phyloP scores from a whole-genome alignment of 2,329 filamentous ascomycete species.

The Hypomyces rosellus region DNA sequence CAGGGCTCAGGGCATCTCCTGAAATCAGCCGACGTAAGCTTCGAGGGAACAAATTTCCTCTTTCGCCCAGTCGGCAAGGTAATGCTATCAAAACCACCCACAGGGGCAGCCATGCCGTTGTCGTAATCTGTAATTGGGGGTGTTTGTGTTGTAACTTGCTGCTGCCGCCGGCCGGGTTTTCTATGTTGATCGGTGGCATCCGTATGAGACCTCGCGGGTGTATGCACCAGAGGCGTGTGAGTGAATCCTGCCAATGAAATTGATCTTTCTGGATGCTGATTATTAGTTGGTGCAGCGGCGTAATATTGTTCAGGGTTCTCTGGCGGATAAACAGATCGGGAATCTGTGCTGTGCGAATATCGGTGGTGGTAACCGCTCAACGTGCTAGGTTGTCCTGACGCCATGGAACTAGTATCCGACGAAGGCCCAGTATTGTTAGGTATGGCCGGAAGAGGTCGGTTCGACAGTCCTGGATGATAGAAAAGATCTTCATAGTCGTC shows the following conservation, averaged over 20 bases:
- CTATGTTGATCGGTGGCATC: conserved; percentile 73
- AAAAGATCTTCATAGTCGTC: conserved; percentile 85
- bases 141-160: conserved; percentile 44
- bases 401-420: conserved; percentile 53
- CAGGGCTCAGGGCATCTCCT: conserved; percentile 83
- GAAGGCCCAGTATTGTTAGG: conserved; percentile 47
- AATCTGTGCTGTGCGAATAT: conserved; percentile 44
- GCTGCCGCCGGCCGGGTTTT: conserved; percentile 46
- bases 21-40: conserved; percentile 75
- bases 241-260: conserved; percentile 79
- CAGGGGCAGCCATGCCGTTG: conserved; percentile 42
- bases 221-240: conserved; percentile 68
- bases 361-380: conserved; percentile 40
- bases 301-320: conserved; percentile 47
- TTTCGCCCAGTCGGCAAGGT: conserved; percentile 72
- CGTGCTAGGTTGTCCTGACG: conserved; percentile 38
- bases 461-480: conserved; percentile 76
- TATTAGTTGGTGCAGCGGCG: conserved; percentile 28
- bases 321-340: conserved; percentile 29
- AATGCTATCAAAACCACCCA: conserved; percentile 71
- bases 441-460: conserved; percentile 57
- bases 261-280: conserved; percentile 57
- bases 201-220: conserved; percentile 88
- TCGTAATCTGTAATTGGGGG: conserved; percentile 52
- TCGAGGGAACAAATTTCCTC: conserved; percentile 78